Conservation (phyloP, 2,329 filamentous ascomycete species). For the Epichloe bromicola region DNA sequence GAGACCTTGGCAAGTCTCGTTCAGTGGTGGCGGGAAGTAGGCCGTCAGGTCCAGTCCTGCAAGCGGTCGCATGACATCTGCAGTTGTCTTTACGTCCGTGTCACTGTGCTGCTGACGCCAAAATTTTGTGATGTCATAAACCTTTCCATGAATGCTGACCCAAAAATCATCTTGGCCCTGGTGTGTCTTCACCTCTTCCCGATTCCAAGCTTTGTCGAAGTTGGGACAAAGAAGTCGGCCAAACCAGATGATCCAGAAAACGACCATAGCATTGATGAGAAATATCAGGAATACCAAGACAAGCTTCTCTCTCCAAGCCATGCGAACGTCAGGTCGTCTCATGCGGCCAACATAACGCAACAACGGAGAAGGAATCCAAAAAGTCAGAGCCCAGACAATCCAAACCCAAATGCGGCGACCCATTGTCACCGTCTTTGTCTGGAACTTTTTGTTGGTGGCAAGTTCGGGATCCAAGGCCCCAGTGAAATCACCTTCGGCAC, state of each 20-base stretch:
- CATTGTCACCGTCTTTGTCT: conserved; percentile 50
- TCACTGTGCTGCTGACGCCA: conserved; percentile 80
- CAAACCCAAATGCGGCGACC: conserved; percentile 66
- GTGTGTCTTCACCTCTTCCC: conserved; percentile 56
- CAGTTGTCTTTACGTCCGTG: conserved; percentile 43
- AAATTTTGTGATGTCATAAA: conserved; percentile 88
- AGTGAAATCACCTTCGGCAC: conserved; percentile 52
- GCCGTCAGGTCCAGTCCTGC: conserved; percentile 66
- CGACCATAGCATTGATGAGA: conserved; percentile 64
- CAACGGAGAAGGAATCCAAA: conserved; percentile 82
- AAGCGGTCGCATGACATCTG: conserved; percentile 59
- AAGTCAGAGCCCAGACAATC: conserved; percentile 77
- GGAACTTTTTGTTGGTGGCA: conserved; percentile 62
- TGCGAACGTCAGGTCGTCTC: conserved; percentile 91
- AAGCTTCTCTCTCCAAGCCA: conserved; percentile 95
- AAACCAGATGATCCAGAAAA: conserved; percentile 89
- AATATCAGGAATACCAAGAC: conserved; percentile 71
- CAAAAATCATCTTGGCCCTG: conserved; percentile 65
- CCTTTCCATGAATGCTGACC: conserved; percentile 74
- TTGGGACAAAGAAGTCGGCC: conserved; percentile 81
- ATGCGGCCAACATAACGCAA: conserved; percentile 79
- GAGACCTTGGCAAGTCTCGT: conserved; percentile 59
- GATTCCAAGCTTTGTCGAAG: conserved; percentile 76
- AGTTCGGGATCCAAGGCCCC: conserved; percentile 65
- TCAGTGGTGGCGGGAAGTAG: conserved; percentile 77